Evolutionary conservation across 495 filamentous ascomycete species (phyloP), one percentile per base, ranked within the genome.

Genomic region (Durotheca rogersii): DNA sequence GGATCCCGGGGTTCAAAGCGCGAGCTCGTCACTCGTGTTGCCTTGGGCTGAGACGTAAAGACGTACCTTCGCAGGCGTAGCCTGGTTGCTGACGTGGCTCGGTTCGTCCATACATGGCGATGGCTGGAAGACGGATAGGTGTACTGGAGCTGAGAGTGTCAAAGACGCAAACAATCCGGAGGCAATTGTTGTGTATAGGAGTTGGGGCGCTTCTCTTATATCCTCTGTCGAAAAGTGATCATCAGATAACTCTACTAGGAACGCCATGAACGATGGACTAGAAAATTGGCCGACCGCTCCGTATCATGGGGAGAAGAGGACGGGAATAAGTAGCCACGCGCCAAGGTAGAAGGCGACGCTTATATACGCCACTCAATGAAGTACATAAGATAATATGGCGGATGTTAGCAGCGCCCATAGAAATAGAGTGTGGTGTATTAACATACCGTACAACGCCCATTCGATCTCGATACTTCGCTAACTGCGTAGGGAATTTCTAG

Each of bases 81-180:
- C 70, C 70, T 7, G 71, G 70, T 44, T 68, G 64, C 58, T 74
- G 71, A 49, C 71, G 58, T 39, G 70, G 61, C 36, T 68, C 56
- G 25, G 56, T 46, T 36, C 56, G 50, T 47, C 46, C 56, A 47
- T 54, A 59, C 56, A 59, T 59, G 33, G 41, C 41, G 50, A n/a
- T 45, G 32, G n/a, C n/a, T n/a, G n/a, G n/a, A n/a, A n/a, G n/a
- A n/a, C n/a, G n/a, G n/a, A n/a, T n/a, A n/a, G n/a, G n/a, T n/a
- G n/a, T n/a, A n/a, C n/a, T n/a, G n/a, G n/a, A n/a, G n/a, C n/a
- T n/a, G n/a, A n/a, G n/a, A n/a, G n/a, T n/a, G n/a, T n/a, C n/a
- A n/a, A n/a, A n/a, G n/a, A n/a, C n/a, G n/a, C n/a, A n/a, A n/a
- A n/a, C n/a, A 44, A 47, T 25, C n/a, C 27, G 31, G 31, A 39